phyloP scores from a whole-genome alignment of 202 grass and related monocot genomes.

The Brachypodium distachyon region DNA sequence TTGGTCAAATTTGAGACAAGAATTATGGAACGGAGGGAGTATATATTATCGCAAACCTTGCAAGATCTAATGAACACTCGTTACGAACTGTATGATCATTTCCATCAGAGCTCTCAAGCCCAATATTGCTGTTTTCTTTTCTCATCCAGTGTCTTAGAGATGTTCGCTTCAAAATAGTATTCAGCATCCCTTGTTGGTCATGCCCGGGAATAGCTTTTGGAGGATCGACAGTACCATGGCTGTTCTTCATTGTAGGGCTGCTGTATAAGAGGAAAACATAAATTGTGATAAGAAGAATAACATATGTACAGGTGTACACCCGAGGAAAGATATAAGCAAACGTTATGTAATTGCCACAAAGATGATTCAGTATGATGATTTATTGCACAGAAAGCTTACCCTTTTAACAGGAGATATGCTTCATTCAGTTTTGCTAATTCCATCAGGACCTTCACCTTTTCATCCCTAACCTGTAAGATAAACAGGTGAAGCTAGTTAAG shows the following conservation, averaged over 20 bases:
- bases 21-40: too few species aligned
- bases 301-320: background rate
- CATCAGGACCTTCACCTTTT: conserved; percentile 82
- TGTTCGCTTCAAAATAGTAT: conserved; percentile 68
- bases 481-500: conserved; percentile 3
- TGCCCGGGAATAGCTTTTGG: conserved; percentile 28
- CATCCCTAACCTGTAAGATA: conserved; percentile 81
- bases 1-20: too few species aligned
- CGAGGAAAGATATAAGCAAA: background rate
- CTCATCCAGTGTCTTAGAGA: conserved; percentile 72
- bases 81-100: conserved; percentile 28
- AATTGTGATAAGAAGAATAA: background rate
- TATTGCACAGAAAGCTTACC: conserved; percentile 39
- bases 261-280: conserved; percentile 21
- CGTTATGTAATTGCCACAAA: background rate
- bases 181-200: conserved; percentile 77
- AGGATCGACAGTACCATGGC: conserved; percentile 18
- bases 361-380: background rate
- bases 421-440: conserved; percentile 88
- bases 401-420: conserved; percentile 61
- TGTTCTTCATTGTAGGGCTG: conserved; percentile 18
- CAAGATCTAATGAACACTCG: conserved; percentile 48
- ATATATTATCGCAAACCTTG: conserved; percentile 43
- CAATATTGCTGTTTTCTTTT: conserved; percentile 37
- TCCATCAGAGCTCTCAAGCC: conserved; percentile 23